phyloP scores from a whole-genome alignment of 345 rosid genomes.

The Boechera retrofracta region DNA sequence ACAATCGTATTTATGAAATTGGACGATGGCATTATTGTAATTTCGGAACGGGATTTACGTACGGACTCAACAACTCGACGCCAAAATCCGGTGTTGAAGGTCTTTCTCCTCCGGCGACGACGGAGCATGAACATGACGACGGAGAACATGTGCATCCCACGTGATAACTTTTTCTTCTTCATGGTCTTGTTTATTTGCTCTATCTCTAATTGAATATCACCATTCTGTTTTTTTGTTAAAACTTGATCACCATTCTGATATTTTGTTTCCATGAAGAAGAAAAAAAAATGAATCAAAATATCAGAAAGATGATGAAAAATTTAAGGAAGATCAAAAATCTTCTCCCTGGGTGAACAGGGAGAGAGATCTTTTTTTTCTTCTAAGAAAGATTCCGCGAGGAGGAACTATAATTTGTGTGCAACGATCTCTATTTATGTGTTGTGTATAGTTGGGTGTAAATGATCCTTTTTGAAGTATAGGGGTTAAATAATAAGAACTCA shows the following conservation, averaged over 20 bases:
- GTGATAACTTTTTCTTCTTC: slow-evolving; percentile 42
- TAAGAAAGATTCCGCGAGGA: background rate
- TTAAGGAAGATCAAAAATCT: slow-evolving; percentile 18
- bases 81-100: slow-evolving; percentile 47
- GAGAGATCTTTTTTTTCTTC: slow-evolving; percentile 11
- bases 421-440: slow-evolving; percentile 36
- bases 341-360: slow-evolving; percentile 39
- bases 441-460: slow-evolving; percentile 6
- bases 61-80: slow-evolving; percentile 55
- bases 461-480: background rate
- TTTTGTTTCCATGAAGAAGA: slow-evolving; percentile 35
- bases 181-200: slow-evolving; percentile 14
- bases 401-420: slow-evolving; percentile 3
- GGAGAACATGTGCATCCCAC: slow-evolving; percentile 55
- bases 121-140: slow-evolving; percentile 54
- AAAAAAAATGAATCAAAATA: slow-evolving; percentile 15
- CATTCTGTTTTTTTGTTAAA: slow-evolving; percentile 26
- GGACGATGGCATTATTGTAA: slow-evolving; percentile 37
- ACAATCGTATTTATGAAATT: slow-evolving; percentile 42
- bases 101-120: slow-evolving; percentile 45
- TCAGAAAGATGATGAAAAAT: background rate
- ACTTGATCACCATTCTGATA: slow-evolving; percentile 33
- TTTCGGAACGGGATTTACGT: slow-evolving; percentile 42
- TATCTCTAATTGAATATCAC: slow-evolving; percentile 34
- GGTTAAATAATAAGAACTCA: background rate